Evolutionary conservation across 768 basidiomycete species (phyloP).

Genomic region (Lentinula edodes): DNA sequence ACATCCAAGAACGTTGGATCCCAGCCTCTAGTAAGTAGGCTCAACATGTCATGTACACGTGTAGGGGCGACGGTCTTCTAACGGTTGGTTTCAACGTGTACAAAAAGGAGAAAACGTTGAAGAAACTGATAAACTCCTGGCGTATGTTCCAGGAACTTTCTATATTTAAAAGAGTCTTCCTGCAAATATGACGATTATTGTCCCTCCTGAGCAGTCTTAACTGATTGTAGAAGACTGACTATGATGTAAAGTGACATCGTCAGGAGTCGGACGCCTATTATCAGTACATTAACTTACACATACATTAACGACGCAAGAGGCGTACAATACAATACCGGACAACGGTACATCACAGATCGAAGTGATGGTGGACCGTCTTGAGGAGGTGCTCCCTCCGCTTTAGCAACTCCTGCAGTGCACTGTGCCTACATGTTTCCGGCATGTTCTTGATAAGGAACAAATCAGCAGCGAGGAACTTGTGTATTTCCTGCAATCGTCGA

Average conservation of each 20-base stretch:
- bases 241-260: neutral
- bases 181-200: neutral
- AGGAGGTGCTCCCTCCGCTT: slow-evolving; percentile 24
- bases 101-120: no score
- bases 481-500: slow-evolving; percentile 25
- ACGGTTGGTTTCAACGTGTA: slow-evolving; percentile 4
- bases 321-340: neutral
- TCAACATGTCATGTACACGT: slow-evolving; percentile 6
- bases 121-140: neutral
- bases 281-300: neutral
- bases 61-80: neutral
- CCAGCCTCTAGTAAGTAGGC: neutral
- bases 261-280: neutral
- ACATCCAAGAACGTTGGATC: neutral
- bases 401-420: slow-evolving; percentile 27
- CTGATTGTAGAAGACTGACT: neutral
- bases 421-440: slow-evolving; percentile 26
- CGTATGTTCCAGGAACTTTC: neutral
- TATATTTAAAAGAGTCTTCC: neutral
- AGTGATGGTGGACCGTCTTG: slow-evolving; percentile 31
- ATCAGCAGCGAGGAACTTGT: slow-evolving; percentile 24
- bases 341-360: slow-evolving; percentile 22
- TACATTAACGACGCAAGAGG: neutral
- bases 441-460: slow-evolving; percentile 24
- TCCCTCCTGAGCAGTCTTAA: neutral